Evolutionary conservation across 192 early-diverging fungal species (phyloP), one percentile per base, ranked within the genome.

Genomic region (Gorgonomyces haynaldii): DNA sequence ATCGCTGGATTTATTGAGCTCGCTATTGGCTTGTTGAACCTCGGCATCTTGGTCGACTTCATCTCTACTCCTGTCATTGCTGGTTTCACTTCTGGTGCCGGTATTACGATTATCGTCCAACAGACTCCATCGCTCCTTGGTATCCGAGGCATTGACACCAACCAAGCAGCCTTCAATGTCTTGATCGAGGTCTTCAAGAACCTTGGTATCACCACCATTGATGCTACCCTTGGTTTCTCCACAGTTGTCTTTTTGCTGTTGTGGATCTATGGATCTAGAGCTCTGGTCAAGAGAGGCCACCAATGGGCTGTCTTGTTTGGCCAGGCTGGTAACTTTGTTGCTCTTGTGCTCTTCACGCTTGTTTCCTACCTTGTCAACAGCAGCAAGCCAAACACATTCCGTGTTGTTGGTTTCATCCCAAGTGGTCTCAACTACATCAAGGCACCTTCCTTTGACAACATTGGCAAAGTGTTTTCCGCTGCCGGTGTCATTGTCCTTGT

Each of bases 31-130:
- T 45, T 91, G 7, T 54, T 92, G 13, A 81, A 86, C 4, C 66
- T 96, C 10, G 91, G 91, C 4, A 72, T 88, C 39, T 62, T 92
- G 23, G 81, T 92, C 30, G 84, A 91, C 52, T 91, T 92, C 52
- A 85, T 96, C 53, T 80, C 84, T 21, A 59, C 70, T 26, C 76
- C 88, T 0, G 83, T 85, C 21, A 80, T 96, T 52, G 81, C 82
- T 0, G 89, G 88, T 0, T 96, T 92, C 57, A 89, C 84, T 52
- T 76, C 88, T 1, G 89, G 89, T 6, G 82, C 83, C 16, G 88
- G 83, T 12, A 50, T 86, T 2, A 82, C 73, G 22, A 86, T 91
- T 50, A 72, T 83, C 31, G 77, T 91, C 57, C 70, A 74, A 39
- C 91, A 96, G 52, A 66, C 89, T 34, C 76, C 84, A 9, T 75